Evolutionary conservation across 78 protist species (phyloP).

Genomic region (Dictyostelium firmibasis): DNA sequence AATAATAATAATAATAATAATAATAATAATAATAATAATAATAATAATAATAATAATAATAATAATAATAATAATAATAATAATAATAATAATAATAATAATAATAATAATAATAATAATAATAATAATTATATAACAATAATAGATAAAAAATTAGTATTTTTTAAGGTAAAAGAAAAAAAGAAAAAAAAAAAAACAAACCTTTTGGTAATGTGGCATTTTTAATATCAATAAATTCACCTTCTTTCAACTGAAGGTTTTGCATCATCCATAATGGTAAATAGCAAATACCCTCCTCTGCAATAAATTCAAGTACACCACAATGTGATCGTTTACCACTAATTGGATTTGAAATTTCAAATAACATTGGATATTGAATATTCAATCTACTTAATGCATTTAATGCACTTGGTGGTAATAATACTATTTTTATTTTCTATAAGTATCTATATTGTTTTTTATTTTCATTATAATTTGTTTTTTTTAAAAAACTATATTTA

Average conservation of each 20-base stretch:
- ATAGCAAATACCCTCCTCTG: slow-evolving; percentile 88
- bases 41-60: too few species aligned
- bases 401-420: slow-evolving; percentile 76
- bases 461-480: background rate
- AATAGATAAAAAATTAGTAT: too few species aligned
- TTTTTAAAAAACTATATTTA: background rate
- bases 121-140: too few species aligned
- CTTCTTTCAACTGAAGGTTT: slow-evolving; percentile 59
- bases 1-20: too few species aligned
- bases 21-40: too few species aligned
- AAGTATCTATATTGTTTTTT: background rate
- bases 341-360: slow-evolving; percentile 76
- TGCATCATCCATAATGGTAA: slow-evolving; percentile 92
- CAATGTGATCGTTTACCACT: slow-evolving; percentile 68
- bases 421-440: slow-evolving; percentile 12
- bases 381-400: slow-evolving; percentile 64
- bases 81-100: too few species aligned
- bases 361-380: slow-evolving; percentile 79
- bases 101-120: too few species aligned
- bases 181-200: background rate
- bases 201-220: slow-evolving; percentile 59
- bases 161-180: background rate
- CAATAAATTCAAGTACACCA: slow-evolving; percentile 92
- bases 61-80: too few species aligned
- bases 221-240: slow-evolving; percentile 59